These are phyloP conservation scores for Penicillium salamii DNA, from an alignment of 495 filamentous ascomycete species.

Conservation along the genomic window DNA sequence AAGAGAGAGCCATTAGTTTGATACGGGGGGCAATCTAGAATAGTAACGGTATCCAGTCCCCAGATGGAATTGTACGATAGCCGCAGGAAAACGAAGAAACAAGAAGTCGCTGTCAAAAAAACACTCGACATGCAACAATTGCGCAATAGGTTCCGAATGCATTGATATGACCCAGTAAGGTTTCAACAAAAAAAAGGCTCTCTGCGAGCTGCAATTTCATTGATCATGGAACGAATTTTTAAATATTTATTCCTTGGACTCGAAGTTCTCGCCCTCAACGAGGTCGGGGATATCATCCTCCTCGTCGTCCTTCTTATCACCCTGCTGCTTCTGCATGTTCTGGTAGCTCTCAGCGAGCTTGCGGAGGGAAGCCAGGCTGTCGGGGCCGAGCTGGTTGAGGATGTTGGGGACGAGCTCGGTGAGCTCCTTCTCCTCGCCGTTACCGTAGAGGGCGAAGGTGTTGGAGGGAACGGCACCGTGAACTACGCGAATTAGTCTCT, in stretches of 20 bases:
- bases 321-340: slow-evolving; percentile 95
- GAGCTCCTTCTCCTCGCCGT: slow-evolving; percentile 98
- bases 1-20: too few relatives aligned
- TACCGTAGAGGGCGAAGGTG: slow-evolving; percentile 98
- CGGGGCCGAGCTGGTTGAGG: slow-evolving; percentile 97
- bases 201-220: slow-evolving; percentile 26
- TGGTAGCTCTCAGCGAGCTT: slow-evolving; percentile 99
- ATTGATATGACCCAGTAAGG: not conserved
- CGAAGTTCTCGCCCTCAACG: slow-evolving; percentile 94
- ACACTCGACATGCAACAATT: too few relatives aligned
- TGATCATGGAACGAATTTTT: slow-evolving; percentile 24
- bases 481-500: slow-evolving; percentile 50
- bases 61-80: too few relatives aligned
- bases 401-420: slow-evolving; percentile 99
- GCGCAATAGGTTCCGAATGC: too few relatives aligned
- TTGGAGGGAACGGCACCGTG: slow-evolving; percentile 95
- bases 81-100: not conserved
- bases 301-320: slow-evolving; percentile 69
- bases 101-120: too few relatives aligned
- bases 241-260: slow-evolving; percentile 79
- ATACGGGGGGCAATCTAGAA: not conserved
- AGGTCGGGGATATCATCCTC: slow-evolving; percentile 94
- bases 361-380: slow-evolving; percentile 94
- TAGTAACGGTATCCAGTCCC: too few relatives aligned
- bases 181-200: not conserved